Conservation (phyloP, 306 rosid species). For the Begonia fuchsioides region DNA sequence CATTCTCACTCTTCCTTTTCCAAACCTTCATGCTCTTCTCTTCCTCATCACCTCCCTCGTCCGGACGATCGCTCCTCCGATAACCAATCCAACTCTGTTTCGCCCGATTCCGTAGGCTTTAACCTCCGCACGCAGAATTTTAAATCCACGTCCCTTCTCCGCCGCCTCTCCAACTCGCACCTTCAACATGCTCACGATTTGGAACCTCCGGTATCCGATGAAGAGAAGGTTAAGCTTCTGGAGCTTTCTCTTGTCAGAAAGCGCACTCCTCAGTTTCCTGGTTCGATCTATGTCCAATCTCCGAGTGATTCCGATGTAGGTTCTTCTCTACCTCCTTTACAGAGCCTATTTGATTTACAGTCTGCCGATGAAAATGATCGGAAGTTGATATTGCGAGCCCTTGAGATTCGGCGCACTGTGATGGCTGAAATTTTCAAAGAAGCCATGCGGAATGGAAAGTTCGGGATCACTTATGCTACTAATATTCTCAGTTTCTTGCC, state of each 20-base stretch:
- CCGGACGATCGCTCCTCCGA: constrained; percentile 13
- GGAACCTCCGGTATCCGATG: constrained; percentile 3
- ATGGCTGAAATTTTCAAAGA: constrained; percentile 64
- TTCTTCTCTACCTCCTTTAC: constrained; percentile 45
- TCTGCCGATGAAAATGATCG: constrained; percentile 8
- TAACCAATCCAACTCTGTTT: constrained; percentile 8
- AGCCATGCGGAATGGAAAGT: constrained; percentile 60
- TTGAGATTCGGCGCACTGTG: constrained; percentile 75
- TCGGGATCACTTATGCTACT: constrained; percentile 60
- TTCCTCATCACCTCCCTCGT: constrained; percentile 4
- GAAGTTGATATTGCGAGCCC: constrained; percentile 52
- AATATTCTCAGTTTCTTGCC: constrained; percentile 37
- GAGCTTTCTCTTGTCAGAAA: constrained; percentile 68
- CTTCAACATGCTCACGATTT: not conserved
- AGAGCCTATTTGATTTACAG: constrained; percentile 20
- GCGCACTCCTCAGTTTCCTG: constrained; percentile 87
- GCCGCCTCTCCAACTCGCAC: constrained; percentile 16
- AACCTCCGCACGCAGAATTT: constrained; percentile 54
- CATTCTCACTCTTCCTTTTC: constrained; percentile 15
- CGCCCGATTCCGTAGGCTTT: constrained; percentile 15
- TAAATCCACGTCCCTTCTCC: constrained; percentile 51
- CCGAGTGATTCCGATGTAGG: constrained; percentile 60
- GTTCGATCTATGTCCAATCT: constrained; percentile 72
- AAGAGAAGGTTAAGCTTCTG: constrained; percentile 36
- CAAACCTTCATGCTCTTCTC: constrained; percentile 10